Percentiles rank a stretch among this genome's conserved stretches.
Conservation (phyloP, 805 yeast species). For the Myxozyma melibiosi region DNA sequence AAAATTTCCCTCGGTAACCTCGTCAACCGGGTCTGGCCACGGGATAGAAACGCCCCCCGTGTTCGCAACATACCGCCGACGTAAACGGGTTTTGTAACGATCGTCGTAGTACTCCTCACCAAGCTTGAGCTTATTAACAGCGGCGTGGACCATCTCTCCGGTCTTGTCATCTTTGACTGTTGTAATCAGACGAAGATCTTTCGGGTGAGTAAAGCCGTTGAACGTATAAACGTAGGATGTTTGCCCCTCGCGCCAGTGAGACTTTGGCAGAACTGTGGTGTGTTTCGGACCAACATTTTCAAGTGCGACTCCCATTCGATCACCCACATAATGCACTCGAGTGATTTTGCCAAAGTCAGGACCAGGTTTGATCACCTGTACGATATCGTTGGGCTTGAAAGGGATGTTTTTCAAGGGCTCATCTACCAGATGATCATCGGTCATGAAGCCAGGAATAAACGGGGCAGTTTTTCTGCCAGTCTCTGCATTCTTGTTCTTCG, state of each 20-base stretch:
- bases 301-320: slow-evolving; percentile 60
- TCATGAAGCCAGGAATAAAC: no score
- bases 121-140: slow-evolving; percentile 71
- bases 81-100: slow-evolving; percentile 70
- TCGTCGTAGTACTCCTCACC: slow-evolving; percentile 74
- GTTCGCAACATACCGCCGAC: slow-evolving; percentile 73
- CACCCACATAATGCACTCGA: slow-evolving; percentile 60
- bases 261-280: slow-evolving; percentile 67
- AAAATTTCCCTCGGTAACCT: slow-evolving; percentile 39
- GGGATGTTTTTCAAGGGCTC: no score
- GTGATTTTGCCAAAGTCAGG: slow-evolving; percentile 73
- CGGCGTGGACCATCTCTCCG: slow-evolving; percentile 68
- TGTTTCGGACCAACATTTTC: slow-evolving; percentile 69
- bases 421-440: no score
- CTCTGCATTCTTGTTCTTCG: no score
- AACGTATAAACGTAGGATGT: slow-evolving; percentile 68
- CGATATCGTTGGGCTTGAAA: no score
- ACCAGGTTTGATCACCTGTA: slow-evolving; percentile 65
- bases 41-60: slow-evolving; percentile 74
- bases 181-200: slow-evolving; percentile 73
- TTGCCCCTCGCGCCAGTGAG: slow-evolving; percentile 72
- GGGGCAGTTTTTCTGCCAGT: no score
- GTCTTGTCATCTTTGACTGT: slow-evolving; percentile 56
- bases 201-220: slow-evolving; percentile 63
- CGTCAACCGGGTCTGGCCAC: slow-evolving; percentile 76